Evolutionary conservation across 2,329 filamentous ascomycete species (phyloP).

Genomic region (Colletotrichum viniferum): DNA sequence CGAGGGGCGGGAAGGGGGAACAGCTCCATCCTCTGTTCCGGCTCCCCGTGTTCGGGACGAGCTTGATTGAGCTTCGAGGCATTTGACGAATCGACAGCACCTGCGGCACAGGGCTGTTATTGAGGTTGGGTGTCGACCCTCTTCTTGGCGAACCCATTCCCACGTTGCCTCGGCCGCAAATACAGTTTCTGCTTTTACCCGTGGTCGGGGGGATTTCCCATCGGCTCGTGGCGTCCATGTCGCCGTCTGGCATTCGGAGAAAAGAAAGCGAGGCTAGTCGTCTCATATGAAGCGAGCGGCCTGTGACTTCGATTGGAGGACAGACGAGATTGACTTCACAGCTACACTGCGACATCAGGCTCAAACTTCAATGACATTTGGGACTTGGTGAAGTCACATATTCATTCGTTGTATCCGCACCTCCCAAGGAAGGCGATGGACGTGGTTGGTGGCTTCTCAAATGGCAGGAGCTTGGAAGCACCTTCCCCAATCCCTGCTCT

Average conservation of each 20-base stretch:
- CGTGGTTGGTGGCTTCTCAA: background rate
- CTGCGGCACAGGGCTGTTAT: background rate
- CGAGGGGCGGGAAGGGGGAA: background rate
- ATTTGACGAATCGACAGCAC: background rate
- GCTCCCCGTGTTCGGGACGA: constrained; percentile 4
- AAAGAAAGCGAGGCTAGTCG: background rate
- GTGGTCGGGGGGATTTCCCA: background rate
- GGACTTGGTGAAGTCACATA: background rate
- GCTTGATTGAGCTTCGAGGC: background rate
- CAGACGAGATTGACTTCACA: background rate
- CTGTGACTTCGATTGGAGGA: background rate
- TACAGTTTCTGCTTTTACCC: background rate
- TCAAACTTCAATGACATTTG: background rate
- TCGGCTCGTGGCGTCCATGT: background rate
- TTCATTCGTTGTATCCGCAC: background rate
- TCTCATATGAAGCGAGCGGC: background rate
- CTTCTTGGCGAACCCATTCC: background rate
- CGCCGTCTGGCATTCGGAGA: background rate
- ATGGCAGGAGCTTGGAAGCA: background rate
- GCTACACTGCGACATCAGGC: background rate
- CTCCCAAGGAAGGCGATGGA: background rate
- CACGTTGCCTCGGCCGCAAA: background rate
- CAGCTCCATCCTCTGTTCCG: constrained; percentile 4
- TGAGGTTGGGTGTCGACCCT: background rate
- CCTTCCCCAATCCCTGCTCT: background rate